Conservation (phyloP, 2,329 filamentous ascomycete genomes). For the Nemania sp. region DNA sequence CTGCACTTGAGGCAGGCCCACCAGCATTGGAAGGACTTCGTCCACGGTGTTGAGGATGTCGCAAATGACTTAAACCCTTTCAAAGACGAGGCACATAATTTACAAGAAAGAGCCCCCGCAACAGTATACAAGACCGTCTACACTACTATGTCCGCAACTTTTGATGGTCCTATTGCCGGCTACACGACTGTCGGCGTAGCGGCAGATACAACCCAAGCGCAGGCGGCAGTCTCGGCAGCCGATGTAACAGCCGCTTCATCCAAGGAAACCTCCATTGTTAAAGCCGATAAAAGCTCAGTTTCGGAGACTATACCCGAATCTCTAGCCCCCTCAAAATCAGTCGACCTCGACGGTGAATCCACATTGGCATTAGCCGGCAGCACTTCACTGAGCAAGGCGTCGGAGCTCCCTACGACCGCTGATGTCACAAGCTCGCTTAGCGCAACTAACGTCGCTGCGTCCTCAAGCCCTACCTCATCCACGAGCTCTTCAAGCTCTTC, state of each 20-base stretch:
- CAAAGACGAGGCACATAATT: conserved; percentile 35
- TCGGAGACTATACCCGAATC: conserved; percentile 33
- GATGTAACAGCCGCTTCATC: conserved; percentile 25
- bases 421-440: conserved; percentile 18
- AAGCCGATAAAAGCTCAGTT: conserved; percentile 9
- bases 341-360: conserved; percentile 28
- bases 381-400: conserved; percentile 18
- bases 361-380: conserved; percentile 31
- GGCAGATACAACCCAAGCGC: conserved; percentile 42
- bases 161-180: conserved; percentile 57
- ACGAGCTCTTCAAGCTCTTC: conserved; percentile 44
- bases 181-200: conserved; percentile 54
- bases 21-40: conserved; percentile 44
- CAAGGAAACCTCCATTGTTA: conserved; percentile 28
- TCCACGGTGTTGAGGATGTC: conserved; percentile 48
- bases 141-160: conserved; percentile 57
- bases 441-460: conserved; percentile 39
- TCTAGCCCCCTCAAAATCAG: conserved; percentile 30
- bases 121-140: conserved; percentile 56
- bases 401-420: conserved; percentile 44
- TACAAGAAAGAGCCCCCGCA: conserved; percentile 42
- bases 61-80: conserved; percentile 47
- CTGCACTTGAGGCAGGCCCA: conserved; percentile 44
- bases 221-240: conserved; percentile 18
- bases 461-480: conserved; percentile 42